Evolutionary conservation across 805 yeast species (phyloP), one percentile per base, ranked within the genome.

Genomic region (Huiozyma sinensis): DNA sequence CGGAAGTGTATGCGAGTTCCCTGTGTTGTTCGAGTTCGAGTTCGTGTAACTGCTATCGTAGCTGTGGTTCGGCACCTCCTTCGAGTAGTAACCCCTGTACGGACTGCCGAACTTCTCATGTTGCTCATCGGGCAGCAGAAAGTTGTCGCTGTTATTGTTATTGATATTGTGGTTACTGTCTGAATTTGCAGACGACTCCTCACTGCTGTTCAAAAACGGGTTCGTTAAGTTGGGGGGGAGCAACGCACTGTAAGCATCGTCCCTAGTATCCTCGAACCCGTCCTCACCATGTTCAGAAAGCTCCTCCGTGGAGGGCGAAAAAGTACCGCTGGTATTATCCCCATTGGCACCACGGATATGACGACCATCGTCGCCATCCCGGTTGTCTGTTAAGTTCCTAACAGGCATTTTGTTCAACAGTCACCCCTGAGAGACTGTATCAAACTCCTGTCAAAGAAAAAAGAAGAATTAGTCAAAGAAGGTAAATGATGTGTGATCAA

Each of bases 11-110:
- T 45, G 38, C 17, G 50, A 47, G 36, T 44, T 38, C 27, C 43
- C 30, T 13, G 43, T 41, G 12, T 46, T 40, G 32, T 32, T 38
- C 27, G 41, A 36, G 17, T 38, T 45, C 9, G 36, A 27, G 24
- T 17, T 17, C n/a, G 40, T 42, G 12, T 40, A 40, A 37, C 39
- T 43, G 13, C 42, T 34, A 30, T 35, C 39, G 9, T 39, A 32
- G 40, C 45, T 46, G 10, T 36, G 30, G 8, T 47, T 44, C 5
- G 43, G 33, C 33, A 31, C 33, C 28, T 44, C 47, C 41, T 51
- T 56, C 7, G 65, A 55, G 43, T 60, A 61, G 42, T 59, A 61
- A 28, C 65, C 65, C 39, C 52, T 54, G 47, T 61, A 61, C 6
- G 44, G 44, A 37, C 44, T 42, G 28, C 44, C 44, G 11, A 28